phyloP scores from a whole-genome alignment of 768 basidiomycete species.

The Termitomyces sp. region DNA sequence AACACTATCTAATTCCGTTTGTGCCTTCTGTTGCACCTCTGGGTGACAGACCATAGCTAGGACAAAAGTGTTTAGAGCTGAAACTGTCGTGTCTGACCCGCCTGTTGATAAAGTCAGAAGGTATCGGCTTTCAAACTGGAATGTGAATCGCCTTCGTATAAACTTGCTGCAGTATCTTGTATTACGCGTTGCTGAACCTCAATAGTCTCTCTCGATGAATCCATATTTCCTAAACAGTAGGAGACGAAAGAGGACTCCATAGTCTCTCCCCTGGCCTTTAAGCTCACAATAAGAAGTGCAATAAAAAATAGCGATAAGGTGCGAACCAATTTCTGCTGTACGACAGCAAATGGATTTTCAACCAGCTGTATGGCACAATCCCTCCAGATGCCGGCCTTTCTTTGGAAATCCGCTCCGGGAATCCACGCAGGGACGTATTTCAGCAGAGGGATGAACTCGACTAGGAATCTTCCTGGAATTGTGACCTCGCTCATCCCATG shows the following conservation, averaged over 20 bases:
- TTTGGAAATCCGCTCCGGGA: constrained; percentile 30
- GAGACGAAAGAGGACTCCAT: constrained; percentile 18
- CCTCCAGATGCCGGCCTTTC: constrained; percentile 22
- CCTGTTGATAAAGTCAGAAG: not conserved
- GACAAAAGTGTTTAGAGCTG: constrained; percentile 18
- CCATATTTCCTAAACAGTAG: not conserved
- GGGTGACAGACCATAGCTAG: constrained; percentile 25
- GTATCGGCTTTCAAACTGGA: too few species aligned
- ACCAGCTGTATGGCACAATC: constrained; percentile 14
- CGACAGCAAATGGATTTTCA: constrained; percentile 17
- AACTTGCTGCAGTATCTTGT: not conserved
- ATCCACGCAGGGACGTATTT: constrained; percentile 30
- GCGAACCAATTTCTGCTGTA: constrained; percentile 13
- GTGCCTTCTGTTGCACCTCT: constrained; percentile 22
- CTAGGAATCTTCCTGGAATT: constrained; percentile 25
- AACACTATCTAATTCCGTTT: constrained; percentile 20
- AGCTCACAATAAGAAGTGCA: not conserved
- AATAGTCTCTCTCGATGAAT: not conserved
- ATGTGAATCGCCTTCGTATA: not conserved
- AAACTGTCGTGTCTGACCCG: constrained; percentile 15
- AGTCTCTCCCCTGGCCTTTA: constrained; percentile 10
- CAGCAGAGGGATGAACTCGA: constrained; percentile 25
- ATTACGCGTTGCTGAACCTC: not conserved
- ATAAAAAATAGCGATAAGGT: not conserved
- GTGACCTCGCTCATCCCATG: constrained; percentile 21